A percentile compares a stretch with the other conserved stretches of the same genome.
These are phyloP conservation scores for Ustilago loliicola DNA, from an alignment of 1,284 basidiomycete species.

Conservation along the genomic window DNA sequence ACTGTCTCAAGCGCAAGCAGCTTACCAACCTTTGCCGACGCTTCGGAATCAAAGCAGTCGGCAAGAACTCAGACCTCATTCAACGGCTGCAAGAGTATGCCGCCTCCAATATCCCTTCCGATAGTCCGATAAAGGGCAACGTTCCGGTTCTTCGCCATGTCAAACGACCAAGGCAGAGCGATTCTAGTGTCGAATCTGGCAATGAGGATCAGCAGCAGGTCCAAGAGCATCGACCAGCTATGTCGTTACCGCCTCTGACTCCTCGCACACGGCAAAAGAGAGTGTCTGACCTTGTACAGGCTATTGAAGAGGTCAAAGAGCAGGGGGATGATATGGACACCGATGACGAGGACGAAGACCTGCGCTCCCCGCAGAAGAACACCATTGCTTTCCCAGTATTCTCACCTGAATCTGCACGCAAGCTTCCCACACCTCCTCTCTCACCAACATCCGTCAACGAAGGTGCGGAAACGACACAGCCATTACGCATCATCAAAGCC, in stretches of 20 bases:
- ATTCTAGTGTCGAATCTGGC: constrained; percentile 32
- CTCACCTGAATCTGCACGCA: constrained; percentile 11
- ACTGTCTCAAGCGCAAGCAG: constrained; percentile 60
- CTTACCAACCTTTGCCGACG: constrained; percentile 56
- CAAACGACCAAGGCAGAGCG: constrained; percentile 44
- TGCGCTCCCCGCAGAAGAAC: constrained; percentile 21
- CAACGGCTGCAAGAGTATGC: constrained; percentile 46
- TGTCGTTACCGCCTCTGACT: constrained; percentile 27
- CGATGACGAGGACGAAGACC: constrained; percentile 30
- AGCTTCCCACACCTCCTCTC: constrained; percentile 14
- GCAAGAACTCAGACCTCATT: constrained; percentile 55
- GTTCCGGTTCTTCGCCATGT: constrained; percentile 45
- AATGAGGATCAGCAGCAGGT: constrained; percentile 17
- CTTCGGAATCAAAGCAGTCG: constrained; percentile 54
- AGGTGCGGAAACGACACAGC: constrained; percentile 23
- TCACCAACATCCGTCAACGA: neutral
- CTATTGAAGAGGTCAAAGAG: constrained; percentile 46
- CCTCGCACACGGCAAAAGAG: constrained; percentile 40
- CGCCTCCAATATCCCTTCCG: constrained; percentile 40
- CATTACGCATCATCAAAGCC: constrained; percentile 56
- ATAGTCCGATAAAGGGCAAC: constrained; percentile 51
- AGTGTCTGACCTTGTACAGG: constrained; percentile 40
- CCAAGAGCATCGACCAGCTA: neutral
- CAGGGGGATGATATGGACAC: constrained; percentile 28
- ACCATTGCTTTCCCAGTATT: constrained; percentile 23